Evolutionary conservation across 257 asterid species (phyloP), one percentile per base, ranked within the genome.

Genomic region (Thymus quinquecostatus): DNA sequence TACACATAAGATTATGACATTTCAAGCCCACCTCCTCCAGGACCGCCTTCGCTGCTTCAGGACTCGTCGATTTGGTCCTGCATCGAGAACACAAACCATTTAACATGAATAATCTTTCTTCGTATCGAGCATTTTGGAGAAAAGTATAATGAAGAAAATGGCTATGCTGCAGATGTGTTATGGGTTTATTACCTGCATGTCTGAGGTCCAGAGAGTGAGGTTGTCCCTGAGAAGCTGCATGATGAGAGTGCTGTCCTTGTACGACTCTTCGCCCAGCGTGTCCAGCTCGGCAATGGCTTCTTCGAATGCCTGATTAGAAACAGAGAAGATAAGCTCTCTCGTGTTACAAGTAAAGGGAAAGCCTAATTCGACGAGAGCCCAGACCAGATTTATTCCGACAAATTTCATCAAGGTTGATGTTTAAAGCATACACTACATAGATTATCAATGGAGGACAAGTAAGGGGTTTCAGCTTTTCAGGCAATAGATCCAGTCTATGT

Each of bases 151-250:
- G 34, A 53, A 53, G 3, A 44, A 60, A 45, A 66, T 51, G 51
- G 8, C 43, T 45, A 11, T 7, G n/a, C 6, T 44, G 34, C 27
- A 1, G 30, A 21, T 63, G 29, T 60, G 45, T 41, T 36, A 58
- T 27, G 48, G 50, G 6, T 56, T 38, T 48, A 33, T 10, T 76
- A 82, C 92, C 92, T 86, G 89, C 86, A 81, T 82, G 76, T 87
- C 88, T 0, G 92, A 85, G 83, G 92, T 84, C 92, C 92, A 86
- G 48, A 84, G 92, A 66, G 87, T 86, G 79, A 86, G 92, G 75
- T 86, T 86, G 81, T 86, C 91, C 84, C 91, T 82, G 67, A 86
- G 82, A 68, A 83, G 86, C 54, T 87, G 92, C 90, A 87, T 84
- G 84, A 87, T 87, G 34, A 85, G 88, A 56, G 92, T 84, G 92